Evolutionary conservation across 1,284 basidiomycete genomes (phyloP).

Genomic region (Apiotrichum brassicae): DNA sequence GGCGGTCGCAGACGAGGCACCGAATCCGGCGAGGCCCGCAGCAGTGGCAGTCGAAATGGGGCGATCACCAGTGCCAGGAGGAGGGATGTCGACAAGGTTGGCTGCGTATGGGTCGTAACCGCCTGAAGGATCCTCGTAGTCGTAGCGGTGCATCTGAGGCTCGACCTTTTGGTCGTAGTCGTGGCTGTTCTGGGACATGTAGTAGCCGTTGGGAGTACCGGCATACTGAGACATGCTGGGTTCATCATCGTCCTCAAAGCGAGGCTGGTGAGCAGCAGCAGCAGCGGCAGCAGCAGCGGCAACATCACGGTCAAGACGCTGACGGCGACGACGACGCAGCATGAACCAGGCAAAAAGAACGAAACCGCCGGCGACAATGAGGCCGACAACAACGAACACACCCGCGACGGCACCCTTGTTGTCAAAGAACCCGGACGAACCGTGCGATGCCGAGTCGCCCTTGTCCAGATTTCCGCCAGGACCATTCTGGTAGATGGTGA

Average conservation of each 20-base stretch:
- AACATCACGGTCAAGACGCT: conserved; percentile 47
- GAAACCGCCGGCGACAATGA: conserved; percentile 40
- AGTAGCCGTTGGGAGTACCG: conserved; percentile 29
- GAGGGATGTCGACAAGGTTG: conserved; percentile 24
- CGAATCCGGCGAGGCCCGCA: conserved; percentile 12
- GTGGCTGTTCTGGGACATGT: conserved; percentile 25
- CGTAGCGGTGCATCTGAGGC: conserved; percentile 28
- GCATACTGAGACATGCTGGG: conserved; percentile 42
- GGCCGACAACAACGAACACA: conserved; percentile 47
- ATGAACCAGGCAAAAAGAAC: conserved; percentile 42
- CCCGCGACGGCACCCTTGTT: conserved; percentile 48
- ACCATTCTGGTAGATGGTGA: conserved; percentile 38
- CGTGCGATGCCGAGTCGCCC: conserved; percentile 10
- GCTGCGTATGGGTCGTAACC: conserved; percentile 47
- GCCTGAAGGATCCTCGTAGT: conserved; percentile 43
- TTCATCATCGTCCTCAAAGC: conserved; percentile 44
- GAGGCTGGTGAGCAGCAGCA: conserved; percentile 36
- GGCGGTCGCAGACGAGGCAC: conserved; percentile 29
- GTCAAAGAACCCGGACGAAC: conserved; percentile 38
- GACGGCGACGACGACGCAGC: conserved; percentile 41
- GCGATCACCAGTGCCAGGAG: conserved; percentile 10
- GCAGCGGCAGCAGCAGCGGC: conserved; percentile 47
- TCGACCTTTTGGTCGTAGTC: conserved; percentile 13
- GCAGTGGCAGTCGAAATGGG: conserved; percentile 15
- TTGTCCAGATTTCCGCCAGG: conserved; percentile 12